Evolutionary conservation across 1,139 yeast genomes (phyloP).

Genomic region (Geotrichum aggregatum): DNA sequence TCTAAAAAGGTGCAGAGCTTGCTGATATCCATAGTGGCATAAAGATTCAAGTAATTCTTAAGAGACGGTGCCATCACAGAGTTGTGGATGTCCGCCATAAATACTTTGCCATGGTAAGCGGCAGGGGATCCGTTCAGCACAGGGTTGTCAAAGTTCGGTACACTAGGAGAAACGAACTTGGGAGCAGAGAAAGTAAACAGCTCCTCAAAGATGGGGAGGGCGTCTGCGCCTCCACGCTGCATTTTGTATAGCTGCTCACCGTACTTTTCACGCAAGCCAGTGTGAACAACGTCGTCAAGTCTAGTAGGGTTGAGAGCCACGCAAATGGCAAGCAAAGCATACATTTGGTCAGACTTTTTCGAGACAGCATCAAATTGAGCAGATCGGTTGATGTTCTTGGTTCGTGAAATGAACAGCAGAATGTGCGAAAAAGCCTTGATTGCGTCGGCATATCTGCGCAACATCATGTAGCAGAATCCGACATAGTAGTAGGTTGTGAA

Average conservation of each 20-base stretch:
- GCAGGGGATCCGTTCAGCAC: constrained; percentile 41
- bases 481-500: constrained; percentile 50
- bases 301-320: constrained; percentile 47
- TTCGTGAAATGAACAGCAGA: constrained; percentile 45
- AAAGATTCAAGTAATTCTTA: constrained; percentile 45
- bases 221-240: constrained; percentile 44
- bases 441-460: constrained; percentile 49
- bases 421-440: constrained; percentile 48
- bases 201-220: constrained; percentile 44
- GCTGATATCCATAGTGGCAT: constrained; percentile 45
- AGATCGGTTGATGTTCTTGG: constrained; percentile 44
- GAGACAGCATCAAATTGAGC: constrained; percentile 47
- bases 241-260: constrained; percentile 45
- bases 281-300: constrained; percentile 45
- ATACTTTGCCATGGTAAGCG: constrained; percentile 44
- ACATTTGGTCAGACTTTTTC: constrained; percentile 51
- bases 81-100: constrained; percentile 43
- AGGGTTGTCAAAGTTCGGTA: constrained; percentile 39
- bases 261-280: constrained; percentile 45
- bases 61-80: constrained; percentile 42
- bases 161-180: constrained; percentile 45
- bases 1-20: constrained; percentile 45
- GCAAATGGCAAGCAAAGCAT: constrained; percentile 47
- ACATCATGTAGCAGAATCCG: constrained; percentile 50
- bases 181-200: constrained; percentile 47